These are phyloP conservation scores for Trichoderma sp. DNA, from an alignment of 2,329 filamentous ascomycete species.

Conservation along the genomic window DNA sequence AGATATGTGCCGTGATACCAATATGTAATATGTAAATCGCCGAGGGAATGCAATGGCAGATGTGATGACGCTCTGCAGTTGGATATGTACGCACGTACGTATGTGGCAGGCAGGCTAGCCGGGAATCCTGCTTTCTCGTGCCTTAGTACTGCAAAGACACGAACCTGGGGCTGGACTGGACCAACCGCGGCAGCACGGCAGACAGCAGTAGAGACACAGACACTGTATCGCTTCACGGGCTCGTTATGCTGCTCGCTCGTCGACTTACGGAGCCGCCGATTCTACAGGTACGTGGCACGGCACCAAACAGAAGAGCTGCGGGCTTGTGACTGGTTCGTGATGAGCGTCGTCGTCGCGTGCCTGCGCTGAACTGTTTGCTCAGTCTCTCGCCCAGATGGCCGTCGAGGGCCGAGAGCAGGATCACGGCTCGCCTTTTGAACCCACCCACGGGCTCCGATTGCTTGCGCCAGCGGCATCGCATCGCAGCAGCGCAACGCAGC, in stretches of 20 bases:
- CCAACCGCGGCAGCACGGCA: not conserved
- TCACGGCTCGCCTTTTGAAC: slow-evolving; percentile 18
- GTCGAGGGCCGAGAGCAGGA: not conserved
- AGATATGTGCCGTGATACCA: slow-evolving; percentile 14
- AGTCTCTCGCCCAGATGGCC: not conserved
- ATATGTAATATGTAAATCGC: slow-evolving; percentile 3
- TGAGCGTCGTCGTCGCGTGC: not conserved
- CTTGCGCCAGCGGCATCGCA: slow-evolving; percentile 3
- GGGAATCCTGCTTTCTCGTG: slow-evolving; percentile 5
- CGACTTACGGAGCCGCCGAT: slow-evolving; percentile 3
- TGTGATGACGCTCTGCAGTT: slow-evolving; percentile 12
- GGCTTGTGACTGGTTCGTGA: not conserved
- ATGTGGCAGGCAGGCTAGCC: slow-evolving; percentile 5
- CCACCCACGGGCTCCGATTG: not conserved
- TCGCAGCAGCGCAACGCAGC: slow-evolving; percentile 8
- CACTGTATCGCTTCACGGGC: not conserved
- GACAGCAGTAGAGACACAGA: not conserved
- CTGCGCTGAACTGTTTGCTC: not conserved
- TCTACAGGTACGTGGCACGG: slow-evolving; percentile 8
- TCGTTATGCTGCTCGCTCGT: not conserved
- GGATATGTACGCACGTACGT: slow-evolving; percentile 1
- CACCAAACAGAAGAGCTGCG: not conserved
- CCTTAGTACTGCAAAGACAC: not conserved
- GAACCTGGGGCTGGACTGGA: not conserved
- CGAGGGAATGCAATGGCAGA: slow-evolving; percentile 6